Evolutionary conservation across 768 basidiomycete species (phyloP), one percentile per base, ranked within the genome.

Genomic region (Phaffia australis): DNA sequence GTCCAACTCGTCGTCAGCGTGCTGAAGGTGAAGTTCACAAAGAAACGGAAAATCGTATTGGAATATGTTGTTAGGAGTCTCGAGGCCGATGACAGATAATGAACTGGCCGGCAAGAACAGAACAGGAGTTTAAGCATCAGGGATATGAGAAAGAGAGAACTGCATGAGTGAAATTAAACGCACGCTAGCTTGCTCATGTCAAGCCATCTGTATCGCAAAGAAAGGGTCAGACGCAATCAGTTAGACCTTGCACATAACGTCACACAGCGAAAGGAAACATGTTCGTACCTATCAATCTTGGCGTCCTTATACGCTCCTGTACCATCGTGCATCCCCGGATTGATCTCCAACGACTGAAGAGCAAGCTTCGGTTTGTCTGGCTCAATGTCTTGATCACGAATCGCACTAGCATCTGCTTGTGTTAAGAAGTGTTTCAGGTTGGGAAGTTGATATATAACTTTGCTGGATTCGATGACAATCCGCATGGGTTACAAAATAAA

Each of bases 21-120:
- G 64, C 21, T 58, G 56, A 18, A 65, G 64, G 30, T 65, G 64
- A n/a, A 65, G 64, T 58, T 65, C 56, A 15, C 21, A 21, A 32
- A 64, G 52, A 47, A 19, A 47, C 64, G 48, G 42, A 21, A 50
- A 50, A 23, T 63, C 21, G 21, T 18, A 49, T 7, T 30, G 48
- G 0, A 59, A 42, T 21, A 65, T 35, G 64, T 65, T 65, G 46
- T 29, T 35, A 48, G 54, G 56, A 16, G 57, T 58, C 42, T 65
- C 64, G 19, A 65, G 46, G 4, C 64, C 64, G 29, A 65, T 56
- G 48, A 65, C 48, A n/a, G 64, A 56, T 48, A 65, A 56, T 16
- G 64, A 65, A 19, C 56, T 25, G 19, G 35, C 35, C 4, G 35
- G 11, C 11, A n/a, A n/a, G n/a, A 42, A 42, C 11, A 42, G 35